These are phyloP conservation scores for Rhizopogon salebrosus DNA, from an alignment of 768 basidiomycete species.

Conservation along the genomic window DNA sequence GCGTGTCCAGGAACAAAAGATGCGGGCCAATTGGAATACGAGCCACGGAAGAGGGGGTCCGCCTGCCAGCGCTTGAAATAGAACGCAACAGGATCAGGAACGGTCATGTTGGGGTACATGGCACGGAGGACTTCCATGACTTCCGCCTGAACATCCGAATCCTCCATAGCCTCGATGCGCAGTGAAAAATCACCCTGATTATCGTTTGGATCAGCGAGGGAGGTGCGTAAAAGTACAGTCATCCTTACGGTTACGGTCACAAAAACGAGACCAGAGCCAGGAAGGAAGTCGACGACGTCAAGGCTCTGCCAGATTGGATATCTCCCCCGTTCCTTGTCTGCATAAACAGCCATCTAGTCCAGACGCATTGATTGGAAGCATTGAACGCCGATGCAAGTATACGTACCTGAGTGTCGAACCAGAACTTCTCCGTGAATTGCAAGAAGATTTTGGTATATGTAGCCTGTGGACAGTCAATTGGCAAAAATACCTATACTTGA, in stretches of 20 bases:
- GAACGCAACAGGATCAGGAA: conserved; percentile 55
- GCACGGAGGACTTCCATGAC: conserved; percentile 47
- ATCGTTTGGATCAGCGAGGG: background rate
- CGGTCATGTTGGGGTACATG: conserved; percentile 52
- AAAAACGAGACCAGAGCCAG: conserved; percentile 48
- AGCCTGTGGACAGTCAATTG: conserved; percentile 22
- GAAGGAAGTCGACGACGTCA: conserved; percentile 53
- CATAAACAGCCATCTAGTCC: conserved; percentile 42
- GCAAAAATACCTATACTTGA: background rate
- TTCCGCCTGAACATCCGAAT: conserved; percentile 43
- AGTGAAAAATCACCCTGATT: conserved; percentile 54
- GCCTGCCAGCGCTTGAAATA: conserved; percentile 49
- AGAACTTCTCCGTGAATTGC: conserved; percentile 58
- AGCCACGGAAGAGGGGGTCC: conserved; percentile 38
- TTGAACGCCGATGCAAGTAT: background rate
- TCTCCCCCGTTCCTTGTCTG: conserved; percentile 50
- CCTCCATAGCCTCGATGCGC: conserved; percentile 50
- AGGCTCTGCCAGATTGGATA: conserved; percentile 69
- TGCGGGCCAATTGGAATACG: conserved; percentile 69
- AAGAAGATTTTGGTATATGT: conserved; percentile 69
- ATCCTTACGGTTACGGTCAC: conserved; percentile 22
- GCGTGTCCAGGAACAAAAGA: conserved; percentile 49
- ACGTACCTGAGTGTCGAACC: conserved; percentile 42
- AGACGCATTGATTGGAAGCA: background rate
- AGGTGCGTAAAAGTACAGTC: background rate